Base-by-base conservation (phyloP, 2,329 filamentous ascomycete genomes). In the Escovopsis sp. region DNA sequence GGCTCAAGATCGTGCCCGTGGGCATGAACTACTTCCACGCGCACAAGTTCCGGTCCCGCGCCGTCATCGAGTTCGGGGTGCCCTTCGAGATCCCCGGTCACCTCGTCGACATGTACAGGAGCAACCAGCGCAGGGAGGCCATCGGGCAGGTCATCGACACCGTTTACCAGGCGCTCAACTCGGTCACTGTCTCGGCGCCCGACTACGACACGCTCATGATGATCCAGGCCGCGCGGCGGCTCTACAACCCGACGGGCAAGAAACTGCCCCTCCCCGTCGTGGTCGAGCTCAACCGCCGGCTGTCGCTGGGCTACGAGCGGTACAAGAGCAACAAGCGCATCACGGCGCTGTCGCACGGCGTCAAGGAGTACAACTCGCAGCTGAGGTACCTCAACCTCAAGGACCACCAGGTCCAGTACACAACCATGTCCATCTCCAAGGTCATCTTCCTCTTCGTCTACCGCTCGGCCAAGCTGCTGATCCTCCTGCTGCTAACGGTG, bases 11-110 rank as follows among this genome's bases (percentile, higher is more conserved):
- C 53, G 85, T 98, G 23, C 91, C 91, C 4, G 88, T 91, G 41
- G 89, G 89, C 53, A 95, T 98, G 89, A 98, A 98, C 63, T 98
- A 98, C 64, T 98, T 98, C 65, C 89, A 96, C 62, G 85, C 89
- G 0, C 89, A 98, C 71, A 98, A 96, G 61, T 98, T 98, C 64
- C 82, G 89, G 38, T 96, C 89, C 49, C 77, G 91, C 58, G 91
- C 89, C 33, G 89, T 98, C 4, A 80, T 96, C 46, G 91, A 98
- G 58, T 98, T 96, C 54, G 91, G 91, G 8, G 80, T 77, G 26
- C 87, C 91, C 0, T 80, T 96, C 48, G 84, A 94, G 50, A 79
- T 96, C 9, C 82, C 87, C 1, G 68, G 69, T 18, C 83, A 94
- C 54, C 66, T 95, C 32, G 85, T 95, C 5, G 74, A 88, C 48